A percentile compares a stretch with the other conserved stretches of the same genome.
Conservation (phyloP, 2,329 filamentous ascomycete genomes). For the Ascocoryne sarcoides region DNA sequence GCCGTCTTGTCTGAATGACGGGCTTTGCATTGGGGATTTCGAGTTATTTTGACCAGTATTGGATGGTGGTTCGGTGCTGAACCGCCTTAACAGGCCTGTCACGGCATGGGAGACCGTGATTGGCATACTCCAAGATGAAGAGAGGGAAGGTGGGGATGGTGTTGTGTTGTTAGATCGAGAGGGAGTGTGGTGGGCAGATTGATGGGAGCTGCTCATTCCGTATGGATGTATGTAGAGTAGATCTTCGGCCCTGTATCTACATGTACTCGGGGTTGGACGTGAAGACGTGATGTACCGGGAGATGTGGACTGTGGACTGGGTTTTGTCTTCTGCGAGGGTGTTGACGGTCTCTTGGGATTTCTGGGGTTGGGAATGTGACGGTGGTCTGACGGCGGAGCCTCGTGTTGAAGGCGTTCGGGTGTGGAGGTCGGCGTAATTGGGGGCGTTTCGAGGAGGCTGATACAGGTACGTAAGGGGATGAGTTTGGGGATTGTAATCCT, state of each 20-base stretch:
- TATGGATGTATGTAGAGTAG: neutral
- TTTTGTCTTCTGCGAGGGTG: neutral
- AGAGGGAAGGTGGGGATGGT: neutral
- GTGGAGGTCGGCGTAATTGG: neutral
- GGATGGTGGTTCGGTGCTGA: slow-evolving; percentile 41
- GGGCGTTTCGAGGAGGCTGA: neutral
- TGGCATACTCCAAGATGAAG: slow-evolving; percentile 31
- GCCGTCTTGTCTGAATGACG: slow-evolving; percentile 7
- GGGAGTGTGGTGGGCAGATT: neutral
- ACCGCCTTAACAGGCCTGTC: slow-evolving; percentile 59
- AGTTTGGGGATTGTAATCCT: slow-evolving; percentile 8
- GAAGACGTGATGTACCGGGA: no score
- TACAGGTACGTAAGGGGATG: neutral
- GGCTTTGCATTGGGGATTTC: neutral
- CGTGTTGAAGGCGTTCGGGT: no score
- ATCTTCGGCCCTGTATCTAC: neutral
- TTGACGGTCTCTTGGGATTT: neutral
- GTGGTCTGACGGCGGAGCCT: neutral
- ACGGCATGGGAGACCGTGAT: slow-evolving; percentile 42
- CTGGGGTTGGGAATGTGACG: neutral
- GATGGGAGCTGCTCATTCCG: neutral
- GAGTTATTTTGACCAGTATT: slow-evolving; percentile 16
- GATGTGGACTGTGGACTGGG: neutral
- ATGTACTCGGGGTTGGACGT: neutral
- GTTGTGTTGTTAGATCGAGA: neutral